These are phyloP conservation scores for Ichthyophthirius multifiliis DNA, from an alignment of 169 alveolate species.

Conservation along the genomic window DNA sequence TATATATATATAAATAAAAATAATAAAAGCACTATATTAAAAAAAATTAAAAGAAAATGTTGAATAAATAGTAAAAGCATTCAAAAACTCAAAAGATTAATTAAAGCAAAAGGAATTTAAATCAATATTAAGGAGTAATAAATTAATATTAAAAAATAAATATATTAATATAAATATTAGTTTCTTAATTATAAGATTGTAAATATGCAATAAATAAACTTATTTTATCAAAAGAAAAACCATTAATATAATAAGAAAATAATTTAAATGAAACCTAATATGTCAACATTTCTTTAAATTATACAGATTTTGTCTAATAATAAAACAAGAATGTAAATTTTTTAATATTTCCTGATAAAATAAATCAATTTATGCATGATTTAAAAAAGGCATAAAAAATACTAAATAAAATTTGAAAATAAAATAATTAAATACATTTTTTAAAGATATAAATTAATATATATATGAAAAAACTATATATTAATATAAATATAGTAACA, in stretches of 20 bases:
- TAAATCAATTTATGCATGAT: constrained; percentile 9
- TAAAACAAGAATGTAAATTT: not conserved
- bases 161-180: not conserved
- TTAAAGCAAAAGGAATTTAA: not conserved
- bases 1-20: not conserved
- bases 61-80: constrained; percentile 30
- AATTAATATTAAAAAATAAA: not conserved
- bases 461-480: too few species aligned
- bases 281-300: constrained; percentile 7
- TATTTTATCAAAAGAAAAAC: constrained; percentile 24
- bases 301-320: not conserved
- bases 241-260: constrained; percentile 3
- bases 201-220: constrained; percentile 33
- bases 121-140: constrained; percentile 22
- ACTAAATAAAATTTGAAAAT: not conserved
- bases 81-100: constrained; percentile 23
- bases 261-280: constrained; percentile 1
- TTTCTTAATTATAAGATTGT: constrained; percentile 16
- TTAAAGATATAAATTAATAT: too few species aligned
- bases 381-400: constrained; percentile 27
- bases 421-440: too few species aligned
- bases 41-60: constrained; percentile 13
- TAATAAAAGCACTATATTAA: not conserved
- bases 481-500: too few species aligned
- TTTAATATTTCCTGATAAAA: constrained; percentile 12